phyloP scores from a whole-genome alignment of 1,139 yeast genomes.

The Yamadazyma oceani region DNA sequence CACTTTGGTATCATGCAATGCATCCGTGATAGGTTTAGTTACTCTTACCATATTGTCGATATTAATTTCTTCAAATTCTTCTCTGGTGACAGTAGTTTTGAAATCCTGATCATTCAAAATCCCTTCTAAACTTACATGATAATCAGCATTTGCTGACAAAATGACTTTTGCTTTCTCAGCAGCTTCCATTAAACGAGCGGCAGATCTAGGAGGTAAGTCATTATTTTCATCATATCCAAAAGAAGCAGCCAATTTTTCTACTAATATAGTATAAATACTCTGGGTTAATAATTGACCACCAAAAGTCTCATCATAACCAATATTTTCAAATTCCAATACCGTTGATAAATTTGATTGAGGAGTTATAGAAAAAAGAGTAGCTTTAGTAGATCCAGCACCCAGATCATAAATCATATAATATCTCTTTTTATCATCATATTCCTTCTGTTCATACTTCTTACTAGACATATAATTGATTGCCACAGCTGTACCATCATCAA shows the following conservation, averaged over 20 bases:
- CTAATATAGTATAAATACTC: conserved; percentile 58
- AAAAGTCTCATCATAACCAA: conserved; percentile 61
- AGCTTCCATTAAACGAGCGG: conserved; percentile 71
- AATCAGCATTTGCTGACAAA: conserved; percentile 84
- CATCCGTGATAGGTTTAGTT: conserved; percentile 54
- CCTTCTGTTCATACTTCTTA: conserved; percentile 38
- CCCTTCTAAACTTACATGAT: conserved; percentile 68
- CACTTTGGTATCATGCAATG: conserved; percentile 39
- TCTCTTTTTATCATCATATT: conserved; percentile 41
- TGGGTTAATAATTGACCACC: conserved; percentile 80
- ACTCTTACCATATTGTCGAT: conserved; percentile 45
- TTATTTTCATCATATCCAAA: conserved; percentile 34
- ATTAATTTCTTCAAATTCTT: conserved; percentile 69
- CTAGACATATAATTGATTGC: conserved; percentile 73
- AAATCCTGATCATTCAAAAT: conserved; percentile 72
- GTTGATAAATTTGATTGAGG: conserved; percentile 43
- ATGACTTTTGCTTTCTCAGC: conserved; percentile 87
- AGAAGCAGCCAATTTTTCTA: conserved; percentile 53
- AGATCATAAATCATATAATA: conserved; percentile 80
- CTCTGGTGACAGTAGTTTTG: conserved; percentile 61
- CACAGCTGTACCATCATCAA: conserved; percentile 89
- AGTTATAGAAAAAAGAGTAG: conserved; percentile 71
- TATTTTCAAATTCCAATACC: conserved; percentile 64
- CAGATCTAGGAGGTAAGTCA: conserved; percentile 53
- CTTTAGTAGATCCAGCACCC: conserved; percentile 92